phyloP scores from a whole-genome alignment of 108 stramenopile genomes.

The Chaetoceros tenuissimus region DNA sequence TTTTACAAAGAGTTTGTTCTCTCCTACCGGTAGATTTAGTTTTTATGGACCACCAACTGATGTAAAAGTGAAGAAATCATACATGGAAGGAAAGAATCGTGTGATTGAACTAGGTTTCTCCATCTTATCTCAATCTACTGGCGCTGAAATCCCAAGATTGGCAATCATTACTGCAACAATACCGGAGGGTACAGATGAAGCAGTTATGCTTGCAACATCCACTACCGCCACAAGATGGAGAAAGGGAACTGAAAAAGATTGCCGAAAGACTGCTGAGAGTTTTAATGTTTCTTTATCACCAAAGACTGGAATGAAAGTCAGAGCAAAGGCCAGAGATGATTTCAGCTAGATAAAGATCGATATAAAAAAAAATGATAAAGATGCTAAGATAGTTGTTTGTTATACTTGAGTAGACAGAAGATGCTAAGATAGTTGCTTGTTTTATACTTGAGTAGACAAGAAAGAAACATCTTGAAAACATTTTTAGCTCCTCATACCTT shows the following conservation, averaged over 20 bases:
- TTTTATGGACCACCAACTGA: slow-evolving; percentile 64
- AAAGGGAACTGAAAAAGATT: slow-evolving; percentile 29
- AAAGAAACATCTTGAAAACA: no score
- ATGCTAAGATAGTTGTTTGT: no score
- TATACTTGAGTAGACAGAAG: no score
- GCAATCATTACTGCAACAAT: slow-evolving; percentile 44
- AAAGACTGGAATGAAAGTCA: slow-evolving; percentile 16
- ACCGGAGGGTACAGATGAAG: slow-evolving; percentile 35
- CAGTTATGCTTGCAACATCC: slow-evolving; percentile 47
- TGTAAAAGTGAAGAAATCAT: slow-evolving; percentile 39
- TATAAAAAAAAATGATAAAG: no score
- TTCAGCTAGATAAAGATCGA: no score
- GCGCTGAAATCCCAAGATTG: slow-evolving; percentile 52
- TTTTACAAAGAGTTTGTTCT: slow-evolving; percentile 37
- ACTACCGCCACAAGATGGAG: slow-evolving; percentile 46
- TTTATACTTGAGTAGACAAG: no score
- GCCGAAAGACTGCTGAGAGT: slow-evolving; percentile 27
- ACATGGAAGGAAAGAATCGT: slow-evolving; percentile 19
- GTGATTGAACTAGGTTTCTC: slow-evolving; percentile 42
- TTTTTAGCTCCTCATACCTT: no score
- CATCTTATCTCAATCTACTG: slow-evolving; percentile 47
- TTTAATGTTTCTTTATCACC: slow-evolving; percentile 26
- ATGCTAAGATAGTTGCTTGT: no score
- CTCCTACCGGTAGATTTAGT: slow-evolving; percentile 48
- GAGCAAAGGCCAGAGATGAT: slow-evolving; percentile 23